phyloP scores from a whole-genome alignment of 768 basidiomycete genomes.

The Baorangia bicolor region DNA sequence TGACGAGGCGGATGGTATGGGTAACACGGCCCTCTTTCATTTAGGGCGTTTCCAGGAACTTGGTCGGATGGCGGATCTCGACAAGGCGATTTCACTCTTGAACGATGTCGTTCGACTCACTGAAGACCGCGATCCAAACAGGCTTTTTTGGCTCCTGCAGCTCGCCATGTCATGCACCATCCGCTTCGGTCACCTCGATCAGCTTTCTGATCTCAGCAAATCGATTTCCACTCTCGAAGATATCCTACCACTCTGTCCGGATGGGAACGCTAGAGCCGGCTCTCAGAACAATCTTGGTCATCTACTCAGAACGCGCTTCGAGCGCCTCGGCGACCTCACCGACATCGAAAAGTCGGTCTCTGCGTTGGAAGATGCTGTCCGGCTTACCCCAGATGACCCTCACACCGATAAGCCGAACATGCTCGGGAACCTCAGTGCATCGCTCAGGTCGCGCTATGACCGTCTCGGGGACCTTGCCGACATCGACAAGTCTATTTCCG shows the following conservation, averaged over 20 bases:
- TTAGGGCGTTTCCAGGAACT: not conserved
- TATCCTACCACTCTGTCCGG: not conserved
- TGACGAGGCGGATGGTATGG: not conserved
- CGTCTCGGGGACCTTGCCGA: not conserved
- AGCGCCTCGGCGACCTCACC: not conserved
- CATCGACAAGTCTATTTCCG: constrained; percentile 20
- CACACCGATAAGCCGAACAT: not conserved
- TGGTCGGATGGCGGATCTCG: not conserved
- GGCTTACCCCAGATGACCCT: constrained; percentile 8
- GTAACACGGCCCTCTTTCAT: not conserved
- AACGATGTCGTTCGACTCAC: not conserved
- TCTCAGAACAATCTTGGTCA: not conserved
- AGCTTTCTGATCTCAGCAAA: not conserved
- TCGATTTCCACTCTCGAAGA: not conserved
- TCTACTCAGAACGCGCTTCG: not conserved
- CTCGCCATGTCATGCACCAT: not conserved
- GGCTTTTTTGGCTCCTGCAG: not conserved
- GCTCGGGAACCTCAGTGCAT: constrained; percentile 16
- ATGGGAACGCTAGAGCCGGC: not conserved
- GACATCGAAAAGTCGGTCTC: constrained; percentile 2
- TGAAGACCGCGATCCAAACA: not conserved
- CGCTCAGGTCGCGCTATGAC: constrained; percentile 5
- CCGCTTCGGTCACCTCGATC: not conserved
- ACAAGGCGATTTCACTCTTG: not conserved
- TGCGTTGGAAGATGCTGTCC: not conserved